phyloP scores from a whole-genome alignment of 2,329 filamentous ascomycete genomes.

The Beauveria sp. region DNA sequence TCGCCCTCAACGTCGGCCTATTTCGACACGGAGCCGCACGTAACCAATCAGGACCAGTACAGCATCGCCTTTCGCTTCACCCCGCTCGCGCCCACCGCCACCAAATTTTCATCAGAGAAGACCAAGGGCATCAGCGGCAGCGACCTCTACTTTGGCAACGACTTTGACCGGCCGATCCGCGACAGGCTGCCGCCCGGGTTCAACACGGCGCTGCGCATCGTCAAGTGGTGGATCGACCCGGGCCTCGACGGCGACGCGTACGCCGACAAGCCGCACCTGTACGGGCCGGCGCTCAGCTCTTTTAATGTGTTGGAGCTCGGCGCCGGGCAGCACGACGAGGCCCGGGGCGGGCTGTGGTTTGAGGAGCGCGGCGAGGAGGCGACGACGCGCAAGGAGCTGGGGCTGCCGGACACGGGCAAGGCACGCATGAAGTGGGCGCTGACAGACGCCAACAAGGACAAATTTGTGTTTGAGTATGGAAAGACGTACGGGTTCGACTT shows the following conservation, averaged over 20 bases:
- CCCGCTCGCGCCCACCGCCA: conserved; percentile 32
- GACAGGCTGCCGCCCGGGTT: conserved; percentile 83
- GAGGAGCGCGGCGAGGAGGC: conserved; percentile 59
- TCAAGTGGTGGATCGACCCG: conserved; percentile 87
- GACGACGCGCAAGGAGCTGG: conserved; percentile 35
- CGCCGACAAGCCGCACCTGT: conserved; percentile 77
- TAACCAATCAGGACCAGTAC: conserved; percentile 66
- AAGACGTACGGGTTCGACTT: conserved; percentile 56
- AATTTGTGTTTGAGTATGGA: conserved; percentile 48
- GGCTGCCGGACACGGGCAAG: conserved; percentile 44
- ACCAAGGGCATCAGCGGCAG: conserved; percentile 51
- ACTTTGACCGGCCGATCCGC: conserved; percentile 86
- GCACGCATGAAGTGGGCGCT: conserved; percentile 55
- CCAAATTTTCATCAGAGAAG: not conserved
- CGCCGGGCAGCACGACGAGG: conserved; percentile 36
- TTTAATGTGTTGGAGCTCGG: conserved; percentile 70
- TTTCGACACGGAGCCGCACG: conserved; percentile 64
- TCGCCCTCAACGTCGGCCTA: conserved; percentile 68
- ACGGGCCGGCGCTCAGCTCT: conserved; percentile 70
- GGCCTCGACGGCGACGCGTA: conserved; percentile 82
- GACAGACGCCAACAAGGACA: conserved; percentile 37
- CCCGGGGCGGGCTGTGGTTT: conserved; percentile 47
- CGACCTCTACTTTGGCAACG: conserved; percentile 86
- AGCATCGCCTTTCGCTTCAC: conserved; percentile 73
- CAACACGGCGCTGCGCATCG: conserved; percentile 72